A percentile compares a stretch with the other conserved stretches of the same genome.
Conservation (phyloP, 768 basidiomycete genomes). For the Infundibulicybe gibba region DNA sequence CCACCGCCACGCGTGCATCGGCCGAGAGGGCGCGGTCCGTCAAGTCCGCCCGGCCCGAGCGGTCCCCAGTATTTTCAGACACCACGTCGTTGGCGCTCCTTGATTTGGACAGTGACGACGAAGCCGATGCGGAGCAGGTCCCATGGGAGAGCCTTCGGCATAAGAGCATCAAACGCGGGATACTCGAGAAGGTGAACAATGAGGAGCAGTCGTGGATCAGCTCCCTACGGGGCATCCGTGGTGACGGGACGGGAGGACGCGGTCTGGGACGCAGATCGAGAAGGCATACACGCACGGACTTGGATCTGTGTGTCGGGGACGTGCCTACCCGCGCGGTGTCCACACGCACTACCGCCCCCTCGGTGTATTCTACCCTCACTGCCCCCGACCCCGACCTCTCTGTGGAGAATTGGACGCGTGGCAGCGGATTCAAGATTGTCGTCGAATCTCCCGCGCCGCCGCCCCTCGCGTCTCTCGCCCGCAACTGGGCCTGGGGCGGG, state of each 20-base stretch:
- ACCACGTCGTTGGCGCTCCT: conserved; percentile 18
- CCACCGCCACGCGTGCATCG: neutral
- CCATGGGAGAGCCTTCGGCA: conserved; percentile 46
- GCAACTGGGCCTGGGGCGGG: conserved; percentile 6
- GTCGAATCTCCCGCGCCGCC: conserved; percentile 25
- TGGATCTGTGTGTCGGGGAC: conserved; percentile 19
- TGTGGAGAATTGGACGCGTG: conserved; percentile 16
- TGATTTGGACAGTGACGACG: conserved; percentile 16
- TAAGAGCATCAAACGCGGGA: conserved; percentile 48
- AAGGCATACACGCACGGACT: conserved; percentile 19
- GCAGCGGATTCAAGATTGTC: conserved; percentile 41
- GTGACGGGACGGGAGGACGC: conserved; percentile 1
- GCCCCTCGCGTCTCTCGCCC: conserved; percentile 7
- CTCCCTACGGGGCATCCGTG: conserved; percentile 21
- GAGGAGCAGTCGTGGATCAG: conserved; percentile 26
- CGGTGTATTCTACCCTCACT: conserved; percentile 6
- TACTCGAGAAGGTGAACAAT: conserved; percentile 38
- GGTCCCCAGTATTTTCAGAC: conserved; percentile 3
- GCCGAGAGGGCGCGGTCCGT: neutral
- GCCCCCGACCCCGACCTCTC: conserved; percentile 12
- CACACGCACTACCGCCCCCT: neutral
- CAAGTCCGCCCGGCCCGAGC: neutral
- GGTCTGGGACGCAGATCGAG: conserved; percentile 7
- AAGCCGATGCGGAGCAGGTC: conserved; percentile 11
- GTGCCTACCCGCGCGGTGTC: conserved; percentile 1